These are phyloP conservation scores for Penicillium sp. DNA, from an alignment of 2,329 filamentous ascomycete genomes.

Conservation along the genomic window DNA sequence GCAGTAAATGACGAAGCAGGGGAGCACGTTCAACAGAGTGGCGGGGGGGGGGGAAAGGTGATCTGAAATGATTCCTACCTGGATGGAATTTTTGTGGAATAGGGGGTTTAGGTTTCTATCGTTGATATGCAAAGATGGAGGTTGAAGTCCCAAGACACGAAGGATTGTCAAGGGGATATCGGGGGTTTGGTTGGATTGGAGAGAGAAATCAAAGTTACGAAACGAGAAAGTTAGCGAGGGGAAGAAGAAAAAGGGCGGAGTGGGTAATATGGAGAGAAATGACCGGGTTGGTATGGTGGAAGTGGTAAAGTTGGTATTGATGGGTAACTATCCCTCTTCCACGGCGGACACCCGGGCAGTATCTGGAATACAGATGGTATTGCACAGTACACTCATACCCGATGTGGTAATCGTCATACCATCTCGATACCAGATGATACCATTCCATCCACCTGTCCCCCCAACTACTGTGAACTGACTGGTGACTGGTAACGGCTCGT, in stretches of 20 bases:
- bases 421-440: neutral
- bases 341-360: neutral
- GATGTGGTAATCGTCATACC: neutral
- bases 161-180: neutral
- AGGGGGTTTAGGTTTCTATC: neutral
- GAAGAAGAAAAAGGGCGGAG: neutral
- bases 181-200: neutral
- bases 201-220: constrained; percentile 11
- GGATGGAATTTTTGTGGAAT: neutral
- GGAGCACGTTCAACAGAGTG: too few species aligned
- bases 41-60: too few species aligned
- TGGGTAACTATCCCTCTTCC: neutral
- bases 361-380: neutral
- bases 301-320: neutral
- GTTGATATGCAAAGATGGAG: neutral
- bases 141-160: neutral
- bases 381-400: neutral
- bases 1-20: neutral
- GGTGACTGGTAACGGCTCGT: neutral
- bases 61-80: constrained; percentile 21
- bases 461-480: neutral
- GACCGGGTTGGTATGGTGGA: neutral
- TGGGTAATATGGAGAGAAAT: neutral
- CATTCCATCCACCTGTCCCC: neutral
- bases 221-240: constrained; percentile 7